Evolutionary conservation across 306 rosid species (phyloP).

Genomic region (Cicer judaicum): DNA sequence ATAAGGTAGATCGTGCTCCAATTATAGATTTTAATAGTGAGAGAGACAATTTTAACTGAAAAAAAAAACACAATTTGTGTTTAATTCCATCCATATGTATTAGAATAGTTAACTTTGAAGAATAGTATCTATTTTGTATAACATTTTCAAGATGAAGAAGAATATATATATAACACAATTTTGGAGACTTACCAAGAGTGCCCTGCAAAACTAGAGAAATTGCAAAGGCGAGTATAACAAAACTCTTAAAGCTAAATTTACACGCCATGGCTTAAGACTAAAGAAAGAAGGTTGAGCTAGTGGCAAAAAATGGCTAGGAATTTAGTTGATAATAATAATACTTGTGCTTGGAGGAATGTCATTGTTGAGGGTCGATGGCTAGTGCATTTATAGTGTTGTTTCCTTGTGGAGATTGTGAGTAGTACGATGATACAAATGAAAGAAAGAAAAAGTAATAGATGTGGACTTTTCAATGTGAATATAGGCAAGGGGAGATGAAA

Average conservation of each 20-base stretch:
- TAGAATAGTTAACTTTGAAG: too few species aligned
- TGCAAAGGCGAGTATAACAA: conserved; percentile 47
- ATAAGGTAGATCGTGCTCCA: too few species aligned
- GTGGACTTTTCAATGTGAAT: conserved; percentile 32
- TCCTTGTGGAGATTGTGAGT: background rate
- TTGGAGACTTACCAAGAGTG: conserved; percentile 59
- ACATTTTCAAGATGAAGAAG: too few species aligned
- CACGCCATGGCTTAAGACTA: conserved; percentile 55
- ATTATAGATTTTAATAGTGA: too few species aligned
- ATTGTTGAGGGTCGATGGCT: conserved; percentile 32
- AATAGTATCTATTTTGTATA: too few species aligned
- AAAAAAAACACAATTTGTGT: too few species aligned
- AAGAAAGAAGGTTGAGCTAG: background rate
- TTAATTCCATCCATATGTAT: too few species aligned
- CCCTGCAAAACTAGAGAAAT: conserved; percentile 54
- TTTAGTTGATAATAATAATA: background rate
- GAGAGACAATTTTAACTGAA: too few species aligned
- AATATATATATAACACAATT: too few species aligned
- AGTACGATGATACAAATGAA: background rate
- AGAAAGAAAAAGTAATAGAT: background rate
- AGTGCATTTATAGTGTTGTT: conserved; percentile 46
- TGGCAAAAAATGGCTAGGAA: background rate
- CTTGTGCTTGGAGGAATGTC: conserved; percentile 30
- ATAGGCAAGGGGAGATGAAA: background rate
- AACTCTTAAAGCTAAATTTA: conserved; percentile 42